Evolutionary conservation across 257 asterid genomes (phyloP), one percentile per base, ranked within the genome.

Genomic region (Solanum microdontum): DNA sequence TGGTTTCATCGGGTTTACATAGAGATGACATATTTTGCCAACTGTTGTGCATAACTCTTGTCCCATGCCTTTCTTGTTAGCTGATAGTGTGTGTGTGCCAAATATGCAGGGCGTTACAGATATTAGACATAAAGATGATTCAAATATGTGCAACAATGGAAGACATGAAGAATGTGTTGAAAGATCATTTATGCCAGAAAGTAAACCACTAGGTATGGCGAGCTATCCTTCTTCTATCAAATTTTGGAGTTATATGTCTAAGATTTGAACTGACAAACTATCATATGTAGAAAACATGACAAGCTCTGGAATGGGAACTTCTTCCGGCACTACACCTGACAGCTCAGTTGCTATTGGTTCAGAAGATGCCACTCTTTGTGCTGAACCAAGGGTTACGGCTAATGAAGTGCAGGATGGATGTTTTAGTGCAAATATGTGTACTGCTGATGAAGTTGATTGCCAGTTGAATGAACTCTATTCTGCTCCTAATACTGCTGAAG

Each of bases 1-100:
- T 85, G 48, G 70, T 58, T 85, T 69, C 87, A 40, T 69, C 32
- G 2, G 62, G 82, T 43, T 69, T 36, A 69, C 48, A 85, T 40
- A 69, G 82, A 69, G 77, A 85, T 39, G 74, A n/a, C 69, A 85
- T 69, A 15, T 69, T 69, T 43, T 68, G 69, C 45, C 62, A 69
- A 85, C 69, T 19, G 8, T 26, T 88, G 85, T 88, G 89, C 93
- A 96, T 96, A 95, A 98, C 89, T 95, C 99, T 87, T 94, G 97
- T 91, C 88, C 95, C 33, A 95, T 93, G 89, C 96, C 98, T 32
- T 86, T 76, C 10, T 48, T 24, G 79, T 95, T 89, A 48, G 85
- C 87, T 36, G 96, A 92, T 82, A 93, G 90, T 43, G 92, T 91
- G 23, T 93, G 88, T 68, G 39, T 23, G 13, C 92, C 90, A 82